Evolutionary conservation across 176 grass and related monocot species (phyloP).

Genomic region (Oryza brachyantha): DNA sequence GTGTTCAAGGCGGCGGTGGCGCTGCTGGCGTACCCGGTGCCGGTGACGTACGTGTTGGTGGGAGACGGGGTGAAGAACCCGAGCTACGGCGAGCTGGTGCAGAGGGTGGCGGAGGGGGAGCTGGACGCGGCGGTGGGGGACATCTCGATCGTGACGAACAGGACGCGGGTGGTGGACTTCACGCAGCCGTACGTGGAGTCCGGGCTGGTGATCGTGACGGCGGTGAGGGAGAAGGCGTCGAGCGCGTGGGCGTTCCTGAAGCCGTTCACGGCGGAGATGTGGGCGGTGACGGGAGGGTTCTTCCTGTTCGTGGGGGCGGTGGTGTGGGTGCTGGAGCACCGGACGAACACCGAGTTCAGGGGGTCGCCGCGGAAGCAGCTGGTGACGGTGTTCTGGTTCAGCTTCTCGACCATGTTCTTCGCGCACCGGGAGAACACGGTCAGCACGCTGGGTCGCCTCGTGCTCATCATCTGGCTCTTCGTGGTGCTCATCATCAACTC

Average conservation of each 20-base stretch:
- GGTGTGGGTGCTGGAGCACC: slow-evolving; percentile 83
- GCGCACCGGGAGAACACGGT: slow-evolving; percentile 81
- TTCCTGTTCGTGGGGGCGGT: slow-evolving; percentile 82
- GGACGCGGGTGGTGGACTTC: slow-evolving; percentile 78
- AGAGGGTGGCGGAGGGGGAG: slow-evolving; percentile 42
- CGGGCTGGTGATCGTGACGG: slow-evolving; percentile 63
- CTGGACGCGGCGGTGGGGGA: slow-evolving; percentile 72
- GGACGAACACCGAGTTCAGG: slow-evolving; percentile 61
- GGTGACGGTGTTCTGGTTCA: slow-evolving; percentile 85
- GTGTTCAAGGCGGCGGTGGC: slow-evolving; percentile 73
- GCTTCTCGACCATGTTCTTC: slow-evolving; percentile 93
- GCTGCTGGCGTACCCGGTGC: slow-evolving; percentile 74
- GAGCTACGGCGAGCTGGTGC: slow-evolving; percentile 58
- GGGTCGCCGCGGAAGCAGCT: slow-evolving; percentile 61
- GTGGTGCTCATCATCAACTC: slow-evolving; percentile 94
- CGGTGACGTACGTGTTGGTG: slow-evolving; percentile 49
- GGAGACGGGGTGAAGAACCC: slow-evolving; percentile 83
- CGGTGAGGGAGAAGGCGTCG: slow-evolving; percentile 51
- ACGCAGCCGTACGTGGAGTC: slow-evolving; percentile 86
- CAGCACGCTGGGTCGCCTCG: slow-evolving; percentile 73
- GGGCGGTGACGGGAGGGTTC: slow-evolving; percentile 57
- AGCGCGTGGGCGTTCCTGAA: slow-evolving; percentile 83
- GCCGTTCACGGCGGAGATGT: slow-evolving; percentile 77
- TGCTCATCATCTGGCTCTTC: slow-evolving; percentile 90
- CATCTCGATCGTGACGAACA: slow-evolving; percentile 66